Percentiles rank a stretch among this genome's conserved stretches.
Conservation (phyloP, 2,329 filamentous ascomycete species). For the Colletotrichum navitas region DNA sequence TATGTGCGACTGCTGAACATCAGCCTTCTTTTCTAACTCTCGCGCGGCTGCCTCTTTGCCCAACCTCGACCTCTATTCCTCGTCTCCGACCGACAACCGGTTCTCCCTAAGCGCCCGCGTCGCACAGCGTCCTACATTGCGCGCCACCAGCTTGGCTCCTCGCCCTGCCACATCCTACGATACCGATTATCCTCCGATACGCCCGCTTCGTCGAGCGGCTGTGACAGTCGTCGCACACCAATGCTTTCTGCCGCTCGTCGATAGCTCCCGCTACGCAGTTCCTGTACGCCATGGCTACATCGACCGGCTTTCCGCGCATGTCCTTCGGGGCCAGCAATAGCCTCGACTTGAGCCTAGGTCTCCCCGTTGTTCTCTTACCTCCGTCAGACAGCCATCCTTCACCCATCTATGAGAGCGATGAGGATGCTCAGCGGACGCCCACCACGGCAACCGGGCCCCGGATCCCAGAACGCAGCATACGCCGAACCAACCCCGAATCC, state of each 20-base stretch:
- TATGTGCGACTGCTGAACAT: constrained; percentile 27
- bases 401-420: constrained; percentile 31
- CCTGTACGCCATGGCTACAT: constrained; percentile 41
- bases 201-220: constrained; percentile 27
- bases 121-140: constrained; percentile 21
- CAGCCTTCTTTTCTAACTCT: constrained; percentile 14
- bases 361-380: constrained; percentile 41
- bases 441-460: constrained; percentile 35
- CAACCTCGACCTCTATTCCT: constrained; percentile 16
- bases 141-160: not conserved
- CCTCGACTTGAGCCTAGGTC: constrained; percentile 40
- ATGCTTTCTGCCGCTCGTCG: constrained; percentile 30
- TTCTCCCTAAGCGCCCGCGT: constrained; percentile 31
- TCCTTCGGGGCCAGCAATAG: constrained; percentile 40
- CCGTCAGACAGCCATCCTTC: constrained; percentile 32
- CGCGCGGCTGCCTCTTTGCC: constrained; percentile 9
- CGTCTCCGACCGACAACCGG: constrained; percentile 13
- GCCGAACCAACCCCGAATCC: constrained; percentile 36
- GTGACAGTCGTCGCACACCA: constrained; percentile 36
- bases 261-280: constrained; percentile 30
- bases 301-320: constrained; percentile 41
- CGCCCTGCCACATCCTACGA: constrained; percentile 31
- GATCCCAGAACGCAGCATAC: constrained; percentile 35
- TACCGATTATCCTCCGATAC: constrained; percentile 23
- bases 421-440: constrained; percentile 41